These are phyloP conservation scores for Actinomortierella wolfii DNA, from an alignment of 371 early-diverging fungal genomes.

Conservation along the genomic window DNA sequence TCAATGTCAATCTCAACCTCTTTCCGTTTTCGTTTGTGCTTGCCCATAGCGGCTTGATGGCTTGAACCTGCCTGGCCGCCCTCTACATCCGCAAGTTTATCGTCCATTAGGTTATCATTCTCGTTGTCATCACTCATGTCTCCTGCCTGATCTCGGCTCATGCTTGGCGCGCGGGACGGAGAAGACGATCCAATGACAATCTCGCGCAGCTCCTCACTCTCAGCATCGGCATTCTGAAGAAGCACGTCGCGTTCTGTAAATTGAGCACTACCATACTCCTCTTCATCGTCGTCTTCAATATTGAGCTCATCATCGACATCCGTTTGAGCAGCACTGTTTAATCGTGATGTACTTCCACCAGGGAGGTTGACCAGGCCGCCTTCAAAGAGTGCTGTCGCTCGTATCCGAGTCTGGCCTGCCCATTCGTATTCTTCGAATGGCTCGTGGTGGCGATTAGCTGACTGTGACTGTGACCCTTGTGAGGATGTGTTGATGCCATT, in stretches of 20 bases:
- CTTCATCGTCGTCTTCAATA: slow-evolving; percentile 79
- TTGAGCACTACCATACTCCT: slow-evolving; percentile 73
- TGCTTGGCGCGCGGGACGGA: not conserved
- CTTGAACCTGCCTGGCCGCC: too few relatives aligned
- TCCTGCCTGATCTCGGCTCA: too few relatives aligned
- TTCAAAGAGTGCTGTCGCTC: slow-evolving; percentile 83
- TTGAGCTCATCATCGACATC: slow-evolving; percentile 83
- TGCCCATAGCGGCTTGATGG: too few relatives aligned
- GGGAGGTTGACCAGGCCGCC: slow-evolving; percentile 60
- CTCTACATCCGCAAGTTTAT: too few relatives aligned
- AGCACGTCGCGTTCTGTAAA: slow-evolving; percentile 68
- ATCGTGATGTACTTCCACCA: too few relatives aligned
- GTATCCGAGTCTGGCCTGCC: slow-evolving; percentile 84
- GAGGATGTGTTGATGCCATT: slow-evolving; percentile 31
- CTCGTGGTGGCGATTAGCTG: slow-evolving; percentile 8
- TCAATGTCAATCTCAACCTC: not conserved
- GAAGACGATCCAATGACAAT: slow-evolving; percentile 35
- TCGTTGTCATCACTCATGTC: too few relatives aligned
- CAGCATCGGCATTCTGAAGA: slow-evolving; percentile 23
- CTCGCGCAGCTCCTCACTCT: slow-evolving; percentile 35
- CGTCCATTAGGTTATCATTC: too few relatives aligned
- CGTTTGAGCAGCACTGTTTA: slow-evolving; percentile 47
- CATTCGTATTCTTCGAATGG: slow-evolving; percentile 82
- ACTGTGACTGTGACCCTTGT: not conserved
- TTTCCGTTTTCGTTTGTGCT: not conserved